A percentile compares a stretch with the other conserved stretches of the same genome.
phyloP scores from a whole-genome alignment of 208 protist species.

The Acanthamoeba healyi region DNA sequence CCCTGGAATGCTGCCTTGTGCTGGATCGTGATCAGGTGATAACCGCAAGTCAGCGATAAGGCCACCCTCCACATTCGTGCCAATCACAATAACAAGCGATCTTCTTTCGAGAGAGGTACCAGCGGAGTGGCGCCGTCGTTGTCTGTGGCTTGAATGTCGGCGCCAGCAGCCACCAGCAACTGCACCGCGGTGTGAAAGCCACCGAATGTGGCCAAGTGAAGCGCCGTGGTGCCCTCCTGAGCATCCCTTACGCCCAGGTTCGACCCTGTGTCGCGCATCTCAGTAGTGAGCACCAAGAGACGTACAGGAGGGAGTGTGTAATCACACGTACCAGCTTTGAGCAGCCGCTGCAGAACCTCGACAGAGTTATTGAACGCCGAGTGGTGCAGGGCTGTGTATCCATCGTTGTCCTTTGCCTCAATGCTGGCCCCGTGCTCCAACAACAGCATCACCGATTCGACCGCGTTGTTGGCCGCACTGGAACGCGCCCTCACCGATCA shows the following conservation, averaged over 20 bases:
- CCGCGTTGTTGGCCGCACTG: conserved; percentile 30
- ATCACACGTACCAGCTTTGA: not conserved
- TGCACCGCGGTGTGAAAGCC: not conserved
- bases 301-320: too few relatives aligned
- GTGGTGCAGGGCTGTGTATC: conserved; percentile 20
- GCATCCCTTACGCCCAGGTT: not conserved
- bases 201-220: not conserved
- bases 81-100: too few relatives aligned
- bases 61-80: too few relatives aligned
- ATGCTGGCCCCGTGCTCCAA: not conserved
- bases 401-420: not conserved
- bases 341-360: not conserved
- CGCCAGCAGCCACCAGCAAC: not conserved
- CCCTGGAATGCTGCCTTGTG: conserved; percentile 9
- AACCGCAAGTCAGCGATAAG: too few relatives aligned
- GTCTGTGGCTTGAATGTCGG: not conserved
- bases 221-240: conserved; percentile 5
- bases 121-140: conserved; percentile 3
- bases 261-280: not conserved
- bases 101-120: too few relatives aligned
- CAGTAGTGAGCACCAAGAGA: not conserved
- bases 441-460: not conserved
- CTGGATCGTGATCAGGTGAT: too few relatives aligned
- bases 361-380: not conserved
- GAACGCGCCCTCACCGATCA: too few relatives aligned